Conservation (phyloP, 208 protist genomes). For the Leishmania martiniquensis region DNA sequence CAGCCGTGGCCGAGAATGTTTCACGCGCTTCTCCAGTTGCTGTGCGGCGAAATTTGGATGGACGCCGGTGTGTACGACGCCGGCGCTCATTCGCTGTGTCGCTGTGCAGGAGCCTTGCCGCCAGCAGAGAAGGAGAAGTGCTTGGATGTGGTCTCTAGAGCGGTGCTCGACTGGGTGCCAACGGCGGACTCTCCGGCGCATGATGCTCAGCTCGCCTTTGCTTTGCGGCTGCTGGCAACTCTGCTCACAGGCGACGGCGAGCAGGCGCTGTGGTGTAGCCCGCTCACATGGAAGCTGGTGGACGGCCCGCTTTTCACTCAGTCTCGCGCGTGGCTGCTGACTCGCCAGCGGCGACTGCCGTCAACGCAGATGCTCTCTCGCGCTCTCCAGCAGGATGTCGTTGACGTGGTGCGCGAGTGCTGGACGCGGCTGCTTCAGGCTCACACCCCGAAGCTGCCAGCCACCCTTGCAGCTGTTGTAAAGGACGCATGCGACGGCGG, state of each 20-base stretch:
- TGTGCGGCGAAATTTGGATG: neutral
- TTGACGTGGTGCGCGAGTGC: conserved; percentile 2
- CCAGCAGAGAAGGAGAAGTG: neutral
- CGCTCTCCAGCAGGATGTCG: neutral
- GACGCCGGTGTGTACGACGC: conserved; percentile 10
- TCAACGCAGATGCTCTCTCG: neutral
- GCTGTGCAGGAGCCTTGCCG: conserved; percentile 6
- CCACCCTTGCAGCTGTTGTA: neutral
- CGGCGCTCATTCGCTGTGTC: neutral
- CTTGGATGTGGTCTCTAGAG: neutral
- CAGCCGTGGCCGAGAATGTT: conserved; percentile 20
- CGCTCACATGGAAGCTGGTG: conserved; percentile 6
- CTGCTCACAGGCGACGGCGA: neutral
- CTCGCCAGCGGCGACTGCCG: neutral
- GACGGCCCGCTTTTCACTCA: conserved; percentile 16
- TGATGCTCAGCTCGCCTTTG: conserved; percentile 4
- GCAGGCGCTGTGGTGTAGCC: neutral
- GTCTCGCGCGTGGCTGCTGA: neutral
- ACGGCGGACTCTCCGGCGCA: neutral
- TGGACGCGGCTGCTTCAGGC: conserved; percentile 9
- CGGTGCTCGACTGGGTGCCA: conserved; percentile 4
- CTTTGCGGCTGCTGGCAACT: conserved; percentile 17
- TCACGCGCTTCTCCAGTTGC: conserved; percentile 25
- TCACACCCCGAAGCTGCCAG: conserved; percentile 2
- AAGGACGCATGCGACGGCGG: conserved; percentile 2